A percentile compares a stretch with the other conserved stretches of the same genome.
These are phyloP conservation scores for Cercospora janseana DNA, from an alignment of 2,329 filamentous ascomycete genomes.

Conservation along the genomic window DNA sequence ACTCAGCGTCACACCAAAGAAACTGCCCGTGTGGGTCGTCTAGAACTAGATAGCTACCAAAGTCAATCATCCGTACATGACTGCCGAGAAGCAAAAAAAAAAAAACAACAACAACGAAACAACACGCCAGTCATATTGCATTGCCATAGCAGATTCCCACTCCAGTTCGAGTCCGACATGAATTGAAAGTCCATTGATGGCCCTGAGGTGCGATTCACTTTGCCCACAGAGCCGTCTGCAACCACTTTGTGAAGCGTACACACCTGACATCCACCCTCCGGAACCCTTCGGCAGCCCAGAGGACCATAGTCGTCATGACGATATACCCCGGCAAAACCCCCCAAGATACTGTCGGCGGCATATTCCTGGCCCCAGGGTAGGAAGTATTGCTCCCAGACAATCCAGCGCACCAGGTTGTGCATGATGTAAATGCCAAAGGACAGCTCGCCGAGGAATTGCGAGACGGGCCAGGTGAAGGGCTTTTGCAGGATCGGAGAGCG, in stretches of 20 bases:
- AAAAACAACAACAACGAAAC: too few relatives aligned
- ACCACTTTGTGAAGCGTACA: neutral
- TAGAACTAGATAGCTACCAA: too few relatives aligned
- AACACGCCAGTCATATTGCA: too few relatives aligned
- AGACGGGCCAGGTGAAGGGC: neutral
- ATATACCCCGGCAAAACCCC: neutral
- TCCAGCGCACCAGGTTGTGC: conserved; percentile 6
- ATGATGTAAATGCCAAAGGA: conserved; percentile 8
- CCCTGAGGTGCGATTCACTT: too few relatives aligned
- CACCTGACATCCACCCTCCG: neutral
- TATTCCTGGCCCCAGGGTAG: neutral
- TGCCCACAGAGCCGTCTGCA: too few relatives aligned
- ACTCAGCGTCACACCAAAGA: too few relatives aligned
- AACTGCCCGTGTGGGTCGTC: too few relatives aligned
- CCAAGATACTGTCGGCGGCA: neutral
- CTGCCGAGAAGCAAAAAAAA: too few relatives aligned
- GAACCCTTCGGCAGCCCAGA: neutral
- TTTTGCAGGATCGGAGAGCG: neutral
- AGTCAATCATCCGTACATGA: too few relatives aligned
- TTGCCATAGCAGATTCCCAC: too few relatives aligned
- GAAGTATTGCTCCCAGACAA: conserved; percentile 10
- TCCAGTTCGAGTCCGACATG: too few relatives aligned
- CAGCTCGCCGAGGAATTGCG: conserved; percentile 6
- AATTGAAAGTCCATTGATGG: too few relatives aligned
- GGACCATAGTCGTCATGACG: neutral